A percentile compares a stretch with the other conserved stretches of the same genome.
These are phyloP conservation scores for Monilinia vaccinii-corymbosi DNA, from an alignment of 2,329 filamentous ascomycete genomes.

Conservation along the genomic window DNA sequence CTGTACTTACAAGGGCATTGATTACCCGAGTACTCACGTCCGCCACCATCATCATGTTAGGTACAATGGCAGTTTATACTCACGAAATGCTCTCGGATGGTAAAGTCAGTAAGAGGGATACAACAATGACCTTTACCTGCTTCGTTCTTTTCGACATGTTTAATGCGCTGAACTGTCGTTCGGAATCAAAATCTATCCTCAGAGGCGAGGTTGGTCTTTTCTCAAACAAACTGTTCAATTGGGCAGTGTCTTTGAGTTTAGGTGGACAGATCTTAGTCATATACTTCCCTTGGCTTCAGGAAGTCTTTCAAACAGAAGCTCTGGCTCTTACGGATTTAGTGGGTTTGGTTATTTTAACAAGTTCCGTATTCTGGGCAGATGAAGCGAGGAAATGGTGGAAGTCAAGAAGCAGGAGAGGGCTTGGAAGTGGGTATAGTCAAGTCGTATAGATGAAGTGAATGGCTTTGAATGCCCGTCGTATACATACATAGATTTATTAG, in stretches of 20 bases:
- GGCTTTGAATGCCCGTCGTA: constrained; percentile 9
- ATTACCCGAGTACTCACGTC: constrained; percentile 81
- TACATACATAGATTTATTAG: constrained; percentile 12
- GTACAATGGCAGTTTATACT: constrained; percentile 84
- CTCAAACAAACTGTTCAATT: constrained; percentile 91
- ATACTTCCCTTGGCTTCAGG: constrained; percentile 88
- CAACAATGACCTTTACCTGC: constrained; percentile 98
- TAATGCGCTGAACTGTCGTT: constrained; percentile 89
- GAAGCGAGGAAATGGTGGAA: constrained; percentile 76
- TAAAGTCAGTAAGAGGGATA: constrained; percentile 82
- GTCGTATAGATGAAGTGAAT: constrained; percentile 39
- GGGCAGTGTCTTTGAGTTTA: constrained; percentile 78
- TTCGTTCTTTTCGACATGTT: constrained; percentile 99
- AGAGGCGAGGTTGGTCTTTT: constrained; percentile 76
- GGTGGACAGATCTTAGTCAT: constrained; percentile 84
- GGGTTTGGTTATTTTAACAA: constrained; percentile 65
- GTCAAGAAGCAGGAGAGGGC: constrained; percentile 44
- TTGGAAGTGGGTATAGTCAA: constrained; percentile 55
- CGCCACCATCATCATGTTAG: constrained; percentile 81
- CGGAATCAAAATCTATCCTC: constrained; percentile 80
- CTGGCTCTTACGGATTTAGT: constrained; percentile 66
- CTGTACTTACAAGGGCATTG: constrained; percentile 78
- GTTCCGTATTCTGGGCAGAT: constrained; percentile 90
- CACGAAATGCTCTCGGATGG: constrained; percentile 83
- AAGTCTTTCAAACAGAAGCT: constrained; percentile 92